phyloP scores from a whole-genome alignment of 768 basidiomycete species.

The Lactarius hengduanensis region DNA sequence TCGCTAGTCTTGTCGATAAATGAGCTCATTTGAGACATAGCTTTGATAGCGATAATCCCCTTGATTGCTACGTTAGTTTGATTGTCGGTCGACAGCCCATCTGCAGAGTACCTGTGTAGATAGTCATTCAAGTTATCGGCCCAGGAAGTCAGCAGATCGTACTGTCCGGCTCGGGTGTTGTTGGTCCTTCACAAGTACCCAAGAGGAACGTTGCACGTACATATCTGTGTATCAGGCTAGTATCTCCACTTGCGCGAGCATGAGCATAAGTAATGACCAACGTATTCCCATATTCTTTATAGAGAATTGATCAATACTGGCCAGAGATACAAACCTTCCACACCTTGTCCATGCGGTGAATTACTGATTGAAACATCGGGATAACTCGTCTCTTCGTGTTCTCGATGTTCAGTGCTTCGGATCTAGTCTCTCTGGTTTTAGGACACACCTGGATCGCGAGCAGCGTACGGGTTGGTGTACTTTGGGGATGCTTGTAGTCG shows the following conservation, averaged over 20 bases:
- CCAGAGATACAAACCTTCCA: too few species aligned
- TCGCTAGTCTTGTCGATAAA: slow-evolving; percentile 29
- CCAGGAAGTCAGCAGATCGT: slow-evolving; percentile 35
- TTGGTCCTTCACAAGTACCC: background rate
- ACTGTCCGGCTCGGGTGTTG: slow-evolving; percentile 21
- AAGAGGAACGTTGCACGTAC: slow-evolving; percentile 7
- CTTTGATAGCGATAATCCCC: slow-evolving; percentile 63
- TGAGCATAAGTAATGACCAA: slow-evolving; percentile 37
- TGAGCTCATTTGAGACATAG: slow-evolving; percentile 56
- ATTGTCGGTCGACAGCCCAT: slow-evolving; percentile 40
- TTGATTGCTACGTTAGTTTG: slow-evolving; percentile 73
- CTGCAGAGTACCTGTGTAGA: slow-evolving; percentile 18
- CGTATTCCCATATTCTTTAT: slow-evolving; percentile 37
- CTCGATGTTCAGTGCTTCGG: background rate
- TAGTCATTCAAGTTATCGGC: slow-evolving; percentile 6
- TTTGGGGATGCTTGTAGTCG: slow-evolving; percentile 22
- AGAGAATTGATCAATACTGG: background rate
- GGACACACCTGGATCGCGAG: slow-evolving; percentile 28
- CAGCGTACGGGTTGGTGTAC: slow-evolving; percentile 25
- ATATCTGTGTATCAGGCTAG: slow-evolving; percentile 29
- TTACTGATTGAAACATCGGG: slow-evolving; percentile 7
- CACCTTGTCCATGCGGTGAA: background rate
- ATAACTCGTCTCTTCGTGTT: background rate
- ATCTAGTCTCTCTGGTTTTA: too few species aligned
- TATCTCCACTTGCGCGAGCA: slow-evolving; percentile 31